A percentile compares a stretch with the other conserved stretches of the same genome.
These are phyloP conservation scores for Phalaenopsis hybrid DNA, from an alignment of 116 monocot species.

Conservation along the genomic window DNA sequence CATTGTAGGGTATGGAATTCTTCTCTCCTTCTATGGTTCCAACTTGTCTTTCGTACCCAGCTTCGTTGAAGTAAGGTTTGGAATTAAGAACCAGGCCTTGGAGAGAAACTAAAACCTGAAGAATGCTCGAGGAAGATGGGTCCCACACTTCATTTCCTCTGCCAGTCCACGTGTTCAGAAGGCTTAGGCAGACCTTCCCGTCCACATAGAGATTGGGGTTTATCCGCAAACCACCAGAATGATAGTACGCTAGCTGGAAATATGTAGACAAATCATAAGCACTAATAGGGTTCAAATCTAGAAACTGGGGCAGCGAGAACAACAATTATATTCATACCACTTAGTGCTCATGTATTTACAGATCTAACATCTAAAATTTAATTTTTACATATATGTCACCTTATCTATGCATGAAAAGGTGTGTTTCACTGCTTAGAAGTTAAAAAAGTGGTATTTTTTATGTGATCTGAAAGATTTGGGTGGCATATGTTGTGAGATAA, in stretches of 20 bases:
- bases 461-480: too few species aligned
- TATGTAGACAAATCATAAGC: slow-evolving; percentile 1
- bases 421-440: too few species aligned
- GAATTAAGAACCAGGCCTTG: slow-evolving; percentile 94
- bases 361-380: too few species aligned
- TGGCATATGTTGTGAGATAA: too few species aligned
- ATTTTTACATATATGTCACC: too few species aligned
- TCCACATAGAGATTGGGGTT: slow-evolving; percentile 93
- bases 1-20: slow-evolving; percentile 85
- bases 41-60: slow-evolving; percentile 93
- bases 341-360: too few species aligned
- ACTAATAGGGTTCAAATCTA: background rate
- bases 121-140: slow-evolving; percentile 77
- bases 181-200: slow-evolving; percentile 93
- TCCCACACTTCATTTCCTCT: slow-evolving; percentile 98
- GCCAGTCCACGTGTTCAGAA: slow-evolving; percentile 93
- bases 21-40: slow-evolving; percentile 94
- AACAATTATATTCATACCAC: background rate
- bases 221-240: slow-evolving; percentile 85
- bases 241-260: slow-evolving; percentile 72
- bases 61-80: slow-evolving; percentile 97
- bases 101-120: slow-evolving; percentile 90
- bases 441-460: too few species aligned
- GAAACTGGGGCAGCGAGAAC: background rate
- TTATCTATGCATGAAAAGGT: too few species aligned